phyloP scores from a whole-genome alignment of 2,329 filamentous ascomycete species.

The Bipolaris sorokiniana region DNA sequence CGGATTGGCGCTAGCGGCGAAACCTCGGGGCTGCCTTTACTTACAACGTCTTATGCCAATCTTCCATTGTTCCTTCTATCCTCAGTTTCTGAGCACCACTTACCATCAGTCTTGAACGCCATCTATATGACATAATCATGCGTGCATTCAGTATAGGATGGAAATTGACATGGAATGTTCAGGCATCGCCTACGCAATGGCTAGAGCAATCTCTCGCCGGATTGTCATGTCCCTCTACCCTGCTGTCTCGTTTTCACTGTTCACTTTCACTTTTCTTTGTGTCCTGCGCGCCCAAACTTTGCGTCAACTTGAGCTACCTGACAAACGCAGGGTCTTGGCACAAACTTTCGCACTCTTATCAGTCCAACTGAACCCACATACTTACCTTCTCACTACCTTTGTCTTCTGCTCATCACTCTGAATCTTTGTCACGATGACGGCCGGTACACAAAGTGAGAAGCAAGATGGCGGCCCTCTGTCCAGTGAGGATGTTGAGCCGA shows the following conservation, averaged over 20 bases:
- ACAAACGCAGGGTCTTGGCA: slow-evolving; percentile 4
- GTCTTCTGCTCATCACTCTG: not conserved
- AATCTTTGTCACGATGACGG: slow-evolving; percentile 9
- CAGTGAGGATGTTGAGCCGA: slow-evolving; percentile 13
- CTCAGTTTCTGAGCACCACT: not conserved
- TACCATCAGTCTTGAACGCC: not conserved
- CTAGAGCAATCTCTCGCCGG: too few species aligned
- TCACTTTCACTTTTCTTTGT: not conserved
- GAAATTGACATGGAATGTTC: too few species aligned
- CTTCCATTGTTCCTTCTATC: not conserved
- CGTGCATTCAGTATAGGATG: too few species aligned
- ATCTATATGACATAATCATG: not conserved
- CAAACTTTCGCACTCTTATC: not conserved
- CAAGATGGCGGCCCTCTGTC: slow-evolving; percentile 15
- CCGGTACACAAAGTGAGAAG: slow-evolving; percentile 1
- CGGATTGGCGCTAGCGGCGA: slow-evolving; percentile 22
- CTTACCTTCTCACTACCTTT: not conserved
- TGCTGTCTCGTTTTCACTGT: not conserved
- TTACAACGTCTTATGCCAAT: slow-evolving; percentile 6
- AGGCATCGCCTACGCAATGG: too few species aligned
- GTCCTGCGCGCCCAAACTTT: not conserved
- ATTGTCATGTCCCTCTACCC: not conserved
- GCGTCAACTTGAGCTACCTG: not conserved
- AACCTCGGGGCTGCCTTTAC: slow-evolving; percentile 22
- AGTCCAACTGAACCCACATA: not conserved